Percentiles rank a stretch among this genome's conserved stretches.
Conservation (phyloP, 2,329 filamentous ascomycete genomes). For the Fusarium papillatum region DNA sequence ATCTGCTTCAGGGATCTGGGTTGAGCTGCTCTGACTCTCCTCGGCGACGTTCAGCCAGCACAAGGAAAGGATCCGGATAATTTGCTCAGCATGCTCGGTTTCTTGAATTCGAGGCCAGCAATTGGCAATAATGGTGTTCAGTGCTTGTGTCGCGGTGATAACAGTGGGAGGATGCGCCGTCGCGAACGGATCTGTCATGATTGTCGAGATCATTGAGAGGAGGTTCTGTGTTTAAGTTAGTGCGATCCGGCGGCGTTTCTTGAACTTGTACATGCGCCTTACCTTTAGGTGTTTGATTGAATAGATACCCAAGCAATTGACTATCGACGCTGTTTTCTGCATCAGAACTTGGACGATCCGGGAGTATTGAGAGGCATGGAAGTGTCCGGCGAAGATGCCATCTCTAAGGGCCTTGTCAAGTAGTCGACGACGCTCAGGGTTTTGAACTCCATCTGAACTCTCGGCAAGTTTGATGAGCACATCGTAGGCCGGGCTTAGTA, state of each 20-base stretch:
- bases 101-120: slow-evolving; percentile 77
- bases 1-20: neutral
- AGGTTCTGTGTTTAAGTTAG: slow-evolving; percentile 63
- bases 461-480: slow-evolving; percentile 72
- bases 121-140: slow-evolving; percentile 71
- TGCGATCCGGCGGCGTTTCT: neutral
- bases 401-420: slow-evolving; percentile 69
- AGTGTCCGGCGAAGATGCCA: slow-evolving; percentile 67
- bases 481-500: slow-evolving; percentile 77
- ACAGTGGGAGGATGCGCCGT: slow-evolving; percentile 67
- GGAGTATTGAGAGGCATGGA: slow-evolving; percentile 71
- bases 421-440: slow-evolving; percentile 49
- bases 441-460: slow-evolving; percentile 42
- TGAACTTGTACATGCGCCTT: slow-evolving; percentile 23
- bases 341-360: slow-evolving; percentile 70
- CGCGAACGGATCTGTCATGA: slow-evolving; percentile 79
- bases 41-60: slow-evolving; percentile 73
- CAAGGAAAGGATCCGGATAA: slow-evolving; percentile 72
- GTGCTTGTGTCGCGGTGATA: slow-evolving; percentile 62
- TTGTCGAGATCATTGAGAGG: slow-evolving; percentile 74
- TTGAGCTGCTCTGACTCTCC: slow-evolving; percentile 48
- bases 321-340: slow-evolving; percentile 59
- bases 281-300: slow-evolving; percentile 78
- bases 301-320: slow-evolving; percentile 71
- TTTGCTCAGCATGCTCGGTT: slow-evolving; percentile 69